These are phyloP conservation scores for Fraxinus albicans DNA, from an alignment of 305 asterid genomes.

Conservation along the genomic window DNA sequence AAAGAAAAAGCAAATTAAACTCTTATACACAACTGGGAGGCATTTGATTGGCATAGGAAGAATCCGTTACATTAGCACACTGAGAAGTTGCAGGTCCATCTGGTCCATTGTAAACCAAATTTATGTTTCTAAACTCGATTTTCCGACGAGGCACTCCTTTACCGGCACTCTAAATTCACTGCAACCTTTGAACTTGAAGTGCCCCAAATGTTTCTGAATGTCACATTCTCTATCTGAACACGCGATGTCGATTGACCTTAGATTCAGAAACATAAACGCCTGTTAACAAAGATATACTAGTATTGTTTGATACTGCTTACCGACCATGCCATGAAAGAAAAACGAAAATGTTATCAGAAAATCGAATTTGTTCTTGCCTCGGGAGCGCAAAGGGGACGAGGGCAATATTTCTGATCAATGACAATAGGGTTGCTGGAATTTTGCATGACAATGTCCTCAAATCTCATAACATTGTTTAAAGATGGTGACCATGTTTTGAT, in stretches of 20 bases:
- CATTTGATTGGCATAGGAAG: constrained; percentile 37
- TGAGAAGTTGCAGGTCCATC: constrained; percentile 35
- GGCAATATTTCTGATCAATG: constrained; percentile 63
- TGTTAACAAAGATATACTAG: neutral
- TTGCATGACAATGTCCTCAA: constrained; percentile 39
- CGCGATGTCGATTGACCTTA: constrained; percentile 25
- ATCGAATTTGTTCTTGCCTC: constrained; percentile 22
- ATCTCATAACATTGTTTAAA: constrained; percentile 30
- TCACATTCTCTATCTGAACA: constrained; percentile 58
- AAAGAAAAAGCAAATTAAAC: neutral
- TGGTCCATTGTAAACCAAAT: constrained; percentile 43
- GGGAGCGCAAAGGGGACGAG: constrained; percentile 30
- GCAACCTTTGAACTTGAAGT: constrained; percentile 50
- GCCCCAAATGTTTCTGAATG: constrained; percentile 62
- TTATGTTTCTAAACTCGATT: constrained; percentile 49
- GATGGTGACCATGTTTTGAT: constrained; percentile 80
- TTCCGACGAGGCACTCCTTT: constrained; percentile 46
- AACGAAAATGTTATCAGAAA: neutral
- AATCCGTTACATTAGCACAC: constrained; percentile 50
- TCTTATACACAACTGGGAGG: constrained; percentile 52
- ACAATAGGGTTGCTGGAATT: constrained; percentile 52
- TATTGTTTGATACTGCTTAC: neutral
- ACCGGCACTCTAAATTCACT: constrained; percentile 50
- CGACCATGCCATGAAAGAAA: neutral
- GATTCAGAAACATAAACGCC: neutral